Conservation (phyloP, 2,329 filamentous ascomycete genomes). For the Pseudogymnoascus destructans region DNA sequence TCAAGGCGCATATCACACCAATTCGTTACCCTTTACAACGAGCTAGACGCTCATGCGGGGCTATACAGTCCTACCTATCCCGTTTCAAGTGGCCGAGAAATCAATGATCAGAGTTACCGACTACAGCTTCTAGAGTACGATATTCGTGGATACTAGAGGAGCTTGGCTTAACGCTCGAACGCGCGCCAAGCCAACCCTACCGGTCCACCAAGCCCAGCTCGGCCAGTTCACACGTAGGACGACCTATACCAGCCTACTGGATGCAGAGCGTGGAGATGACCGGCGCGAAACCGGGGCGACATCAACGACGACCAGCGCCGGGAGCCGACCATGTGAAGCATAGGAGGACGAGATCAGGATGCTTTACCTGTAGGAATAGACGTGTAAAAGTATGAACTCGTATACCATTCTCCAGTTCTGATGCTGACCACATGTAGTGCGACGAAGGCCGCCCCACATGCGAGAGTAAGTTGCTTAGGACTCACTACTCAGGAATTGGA, state of each 20-base stretch:
- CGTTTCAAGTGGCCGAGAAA: background rate
- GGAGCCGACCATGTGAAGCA: slow-evolving; percentile 56
- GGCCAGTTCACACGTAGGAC: background rate
- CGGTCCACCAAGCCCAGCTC: background rate
- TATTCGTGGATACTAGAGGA: background rate
- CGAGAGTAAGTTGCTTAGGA: slow-evolving; percentile 44
- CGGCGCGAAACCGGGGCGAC: slow-evolving; percentile 19
- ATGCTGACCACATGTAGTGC: slow-evolving; percentile 46
- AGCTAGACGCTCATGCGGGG: background rate
- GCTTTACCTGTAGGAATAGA: slow-evolving; percentile 79
- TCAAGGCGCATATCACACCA: background rate
- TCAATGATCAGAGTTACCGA: background rate
- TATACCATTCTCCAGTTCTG: background rate
- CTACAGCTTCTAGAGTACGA: background rate
- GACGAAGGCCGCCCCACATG: slow-evolving; percentile 81
- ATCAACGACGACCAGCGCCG: slow-evolving; percentile 22
- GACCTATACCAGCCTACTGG: background rate
- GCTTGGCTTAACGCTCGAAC: background rate
- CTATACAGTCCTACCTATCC: background rate
- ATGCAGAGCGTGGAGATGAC: slow-evolving; percentile 22
- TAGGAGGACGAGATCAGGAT: slow-evolving; percentile 82
- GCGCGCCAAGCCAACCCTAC: background rate
- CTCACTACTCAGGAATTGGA: slow-evolving; percentile 12
- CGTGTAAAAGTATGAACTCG: slow-evolving; percentile 56
- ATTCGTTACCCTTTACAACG: background rate